Base-by-base conservation (phyloP, 2,329 filamentous ascomycete species). In the Thermothelomyces thermophilus region DNA sequence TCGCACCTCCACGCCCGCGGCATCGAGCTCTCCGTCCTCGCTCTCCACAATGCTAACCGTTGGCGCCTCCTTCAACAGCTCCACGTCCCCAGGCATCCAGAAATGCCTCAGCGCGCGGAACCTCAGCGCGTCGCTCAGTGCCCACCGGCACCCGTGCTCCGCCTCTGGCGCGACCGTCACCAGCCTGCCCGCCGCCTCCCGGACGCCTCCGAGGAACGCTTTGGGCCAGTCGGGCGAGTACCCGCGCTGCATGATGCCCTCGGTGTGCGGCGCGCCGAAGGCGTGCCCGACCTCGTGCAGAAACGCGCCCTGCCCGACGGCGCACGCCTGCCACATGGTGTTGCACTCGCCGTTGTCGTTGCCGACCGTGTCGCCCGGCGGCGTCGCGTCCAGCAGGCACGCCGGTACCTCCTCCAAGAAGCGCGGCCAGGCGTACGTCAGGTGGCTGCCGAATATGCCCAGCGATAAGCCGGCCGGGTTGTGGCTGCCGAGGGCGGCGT, bases 31-130 rank as follows among this genome's bases (percentile, higher is more conserved):
- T 6, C 14, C 51, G 8, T 50, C 46, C n/a, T 43, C 42, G 2
- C 24, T 40, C 2, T 43, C 46, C 19, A 34, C 48, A 3, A 33
- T 22, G 2, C 8, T 11, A 4, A 55, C 37, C 1, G 26, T 16
- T 33, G 50, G 53, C 24, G 20, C 36, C 19, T 41, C 44, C 5
- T 24, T 14, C 0, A 33, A n/a, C 24, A 51, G 62, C 9, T 70
- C 62, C 3, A 65, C 60, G 57, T 88, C 85, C 17, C 74, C 75
- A 0, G 84, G 83, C 41, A 84, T 70, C 50, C 74, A 73, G 68
- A 88, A 88, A 62, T 83, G 84, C 17, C 82, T 77, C 56, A 87
- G 80, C 56, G 79, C 79, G 46, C 79, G 74, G 67, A 88, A 87
- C 22, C 82, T 79, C 30, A 88, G 70, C 31, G 75, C 73, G 63